Conservation (phyloP, 2,329 filamentous ascomycete genomes). For the Cladosporium sp. region DNA sequence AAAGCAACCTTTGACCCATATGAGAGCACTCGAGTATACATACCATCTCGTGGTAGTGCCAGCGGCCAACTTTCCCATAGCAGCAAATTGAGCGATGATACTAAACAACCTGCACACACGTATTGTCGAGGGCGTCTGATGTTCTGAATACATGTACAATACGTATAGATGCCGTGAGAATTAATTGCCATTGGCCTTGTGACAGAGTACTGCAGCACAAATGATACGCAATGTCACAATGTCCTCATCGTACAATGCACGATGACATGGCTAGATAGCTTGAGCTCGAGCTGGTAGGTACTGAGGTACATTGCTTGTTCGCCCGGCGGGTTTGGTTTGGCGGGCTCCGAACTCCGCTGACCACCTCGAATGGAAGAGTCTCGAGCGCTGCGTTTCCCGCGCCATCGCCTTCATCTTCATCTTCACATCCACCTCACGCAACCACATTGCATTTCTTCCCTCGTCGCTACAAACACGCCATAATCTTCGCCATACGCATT, state of each 20-base stretch:
- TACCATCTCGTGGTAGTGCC: neutral
- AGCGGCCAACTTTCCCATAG: neutral
- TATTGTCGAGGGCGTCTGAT: neutral
- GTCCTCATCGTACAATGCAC: neutral
- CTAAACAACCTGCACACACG: neutral
- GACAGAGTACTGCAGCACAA: neutral
- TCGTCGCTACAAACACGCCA: neutral
- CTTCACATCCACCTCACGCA: conserved; percentile 3
- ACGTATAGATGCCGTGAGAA: neutral
- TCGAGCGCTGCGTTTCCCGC: conserved; percentile 1
- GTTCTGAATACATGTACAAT: neutral
- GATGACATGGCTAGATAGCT: conserved; percentile 3
- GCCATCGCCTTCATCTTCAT: neutral
- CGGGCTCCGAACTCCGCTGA: conserved; percentile 9
- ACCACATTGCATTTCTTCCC: neutral
- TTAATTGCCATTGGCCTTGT: neutral
- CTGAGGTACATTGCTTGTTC: neutral
- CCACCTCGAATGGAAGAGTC: conserved; percentile 1
- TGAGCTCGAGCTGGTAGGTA: neutral
- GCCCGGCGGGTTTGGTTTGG: neutral
- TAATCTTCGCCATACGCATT: neutral
- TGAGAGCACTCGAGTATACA: neutral
- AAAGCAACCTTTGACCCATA: neutral
- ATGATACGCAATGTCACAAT: neutral
- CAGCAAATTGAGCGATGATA: neutral